Percentiles rank a stretch among this genome's conserved stretches.
phyloP scores from a whole-genome alignment of 192 early-diverging fungal species.

The Entomortierella chlamydospora region DNA sequence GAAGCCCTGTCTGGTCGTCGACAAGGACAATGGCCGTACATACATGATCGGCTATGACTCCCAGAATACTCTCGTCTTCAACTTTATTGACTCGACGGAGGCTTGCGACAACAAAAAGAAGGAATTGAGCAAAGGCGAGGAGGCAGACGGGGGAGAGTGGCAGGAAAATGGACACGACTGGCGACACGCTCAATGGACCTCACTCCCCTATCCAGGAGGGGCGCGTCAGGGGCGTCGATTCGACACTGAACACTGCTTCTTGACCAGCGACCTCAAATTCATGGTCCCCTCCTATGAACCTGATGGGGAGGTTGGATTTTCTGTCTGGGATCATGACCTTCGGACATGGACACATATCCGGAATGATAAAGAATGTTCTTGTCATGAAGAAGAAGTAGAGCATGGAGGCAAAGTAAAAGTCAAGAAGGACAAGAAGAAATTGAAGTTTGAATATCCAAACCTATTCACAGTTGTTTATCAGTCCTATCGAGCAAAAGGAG shows the following conservation, averaged over 20 bases:
- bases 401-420: slow-evolving; percentile 21
- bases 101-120: slow-evolving; percentile 29
- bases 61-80: slow-evolving; percentile 28
- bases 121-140: slow-evolving; percentile 9
- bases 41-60: slow-evolving; percentile 50
- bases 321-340: slow-evolving; percentile 36
- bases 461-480: slow-evolving; percentile 36
- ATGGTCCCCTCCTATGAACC: slow-evolving; percentile 33
- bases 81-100: slow-evolving; percentile 39
- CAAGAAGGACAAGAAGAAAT: slow-evolving; percentile 25
- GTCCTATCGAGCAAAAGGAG: slow-evolving; percentile 16
- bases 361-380: slow-evolving; percentile 25
- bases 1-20: slow-evolving; percentile 25
- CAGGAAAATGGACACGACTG: slow-evolving; percentile 28
- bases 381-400: slow-evolving; percentile 37
- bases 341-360: slow-evolving; percentile 30
- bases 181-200: slow-evolving; percentile 42
- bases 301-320: slow-evolving; percentile 37
- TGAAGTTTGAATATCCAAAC: slow-evolving; percentile 35
- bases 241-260: slow-evolving; percentile 41
- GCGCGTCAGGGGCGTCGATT: slow-evolving; percentile 21
- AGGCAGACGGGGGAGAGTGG: slow-evolving; percentile 19
- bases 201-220: slow-evolving; percentile 36
- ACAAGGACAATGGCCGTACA: slow-evolving; percentile 25
- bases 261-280: slow-evolving; percentile 31